Evolutionary conservation across 441 rosid genomes (phyloP), one percentile per base, ranked within the genome.

Genomic region (Lepidium campestre): DNA sequence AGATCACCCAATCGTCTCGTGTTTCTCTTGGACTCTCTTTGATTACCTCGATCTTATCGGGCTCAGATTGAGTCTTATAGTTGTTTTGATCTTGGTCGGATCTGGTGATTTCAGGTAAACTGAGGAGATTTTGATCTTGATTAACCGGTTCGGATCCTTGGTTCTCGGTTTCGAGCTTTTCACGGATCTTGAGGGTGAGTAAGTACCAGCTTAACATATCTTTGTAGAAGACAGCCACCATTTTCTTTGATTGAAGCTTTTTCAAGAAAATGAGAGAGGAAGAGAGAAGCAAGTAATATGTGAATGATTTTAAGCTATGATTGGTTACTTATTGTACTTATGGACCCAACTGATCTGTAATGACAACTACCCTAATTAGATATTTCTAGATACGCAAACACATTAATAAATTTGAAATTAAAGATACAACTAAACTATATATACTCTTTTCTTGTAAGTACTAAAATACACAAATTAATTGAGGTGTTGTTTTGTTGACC

Each of bases 201-300:
- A 93, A 85, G 66, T 93, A 91, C 97, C 98, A 89, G 66, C 96
- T 90, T 54, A 93, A 72, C 36, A 93, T 84, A 66, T 89, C 96
- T 70, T 83, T 82, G 85, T 86, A 85, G 62, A 67, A 68, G 11
- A 74, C 93, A 17, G 93, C 91, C 54, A 89, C 97, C 96, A 91
- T 93, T 64, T 60, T 50, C 29, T 60, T 52, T 70, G 56, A 49
- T 45, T 27, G 53, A 46, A 75, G 54, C 55, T 65, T 61, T 71
- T 55, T 61, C 14, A 45, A 13, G 31, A 46, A 69, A 52, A 27
- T 31, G 23, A 52, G 53, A 32, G 47, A 72, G 31, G 44, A 23
- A 22, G 37, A 6, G 18, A 40, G 46, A 53, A 61, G 55, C 50
- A 42, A 61, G 10, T 31, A 25, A 25, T 46, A 56, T 47, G 65